Evolutionary conservation across 768 basidiomycete species (phyloP), one percentile per base, ranked within the genome.

Genomic region (Amanita brunnescens): DNA sequence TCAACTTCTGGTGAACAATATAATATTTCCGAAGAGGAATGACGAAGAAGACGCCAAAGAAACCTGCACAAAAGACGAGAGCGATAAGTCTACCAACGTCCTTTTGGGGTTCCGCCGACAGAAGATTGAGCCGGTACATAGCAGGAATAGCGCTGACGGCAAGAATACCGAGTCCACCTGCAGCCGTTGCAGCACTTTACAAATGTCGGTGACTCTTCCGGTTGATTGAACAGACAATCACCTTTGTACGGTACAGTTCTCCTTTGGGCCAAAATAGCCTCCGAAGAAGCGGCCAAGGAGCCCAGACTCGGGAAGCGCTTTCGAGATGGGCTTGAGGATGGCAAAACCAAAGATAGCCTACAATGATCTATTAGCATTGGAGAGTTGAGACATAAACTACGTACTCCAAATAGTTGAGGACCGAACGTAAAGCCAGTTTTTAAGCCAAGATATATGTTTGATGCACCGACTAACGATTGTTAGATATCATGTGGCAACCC

Each of bases 361-460:
- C 5, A n/a, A 33, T 13, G 37, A 13, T 16, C 35, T n/a, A 18
- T 37, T 54, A 18, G 32, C 3, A 51, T 10, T 47, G 12, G n/a
- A 24, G 29, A 40, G 20, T 16, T n/a, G 14, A n/a, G 54, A 44
- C 56, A 54, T 54, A 48, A 23, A 0, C 5, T 2, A 62, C 68
- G 44, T 62, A 75, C 76, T 54, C 80, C 81, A 54, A 83, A 83
- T 6, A 81, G 65, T 51, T 79, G 77, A 26, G 79, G 75, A 26
- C 80, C 81, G 61, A 83, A 82, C 2, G 79, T 81, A 61, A 80
- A 81, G 20, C 81, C 82, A 1, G 82, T 83, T 67, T 85, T 83
- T 52, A 84, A 63, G 34, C 83, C 80, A 18, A 83, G 76, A 61
- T 85, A 83, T 53, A 85, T 77, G 61, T 81, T 81, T 43, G 78